Evolutionary conservation across 2,329 filamentous ascomycete genomes (phyloP), one percentile per base, ranked within the genome.

Genomic region (Colletotrichum sp.): DNA sequence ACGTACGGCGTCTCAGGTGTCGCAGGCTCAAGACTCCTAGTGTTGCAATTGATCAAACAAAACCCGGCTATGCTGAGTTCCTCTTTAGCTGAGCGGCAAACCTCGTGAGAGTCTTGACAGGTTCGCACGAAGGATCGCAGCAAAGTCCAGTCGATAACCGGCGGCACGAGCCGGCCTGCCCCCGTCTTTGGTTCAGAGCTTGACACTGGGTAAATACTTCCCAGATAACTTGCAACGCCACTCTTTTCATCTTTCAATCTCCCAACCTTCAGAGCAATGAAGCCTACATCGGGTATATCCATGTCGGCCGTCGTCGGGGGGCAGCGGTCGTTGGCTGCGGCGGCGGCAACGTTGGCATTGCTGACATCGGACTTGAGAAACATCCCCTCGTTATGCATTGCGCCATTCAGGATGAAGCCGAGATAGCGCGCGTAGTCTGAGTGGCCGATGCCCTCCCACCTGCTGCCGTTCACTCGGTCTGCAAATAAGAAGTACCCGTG

Each of bases 291-390:
- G 9, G 39, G 5, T 44, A 44, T 6, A n/a, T n/a, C 18, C 39
- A 44, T 3, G 9, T 44, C 39, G 18, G 9, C 39, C 5, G 39
- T 44, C 39, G 39, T 12, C 18, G 9, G 39, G 10, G 18, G 18
- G 5, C 39, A 44, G 0, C 3, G 9, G 5, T 1, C 5, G 9
- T n/a, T 10, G 39, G 18, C 16, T 10, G 0, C 2, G 18, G 39
- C 9, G 16, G 16, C 0, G 8, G 5, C 9, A 0, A 0, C 9
- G 39, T 44, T n/a, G 18, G 3, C 3, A 44, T 12, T 44, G 9
- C 18, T n/a, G 0, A 12, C 18, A 10, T 44, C 18, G 5, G 39
- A 44, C 3, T 44, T 44, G 39, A 44, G 1, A 44, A 44, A 44
- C 5, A 44, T 1, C 39, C 9, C 39, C 3, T 44, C 18, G 3